phyloP scores from a whole-genome alignment of 2,329 filamentous ascomycete species.

The Phyllosticta citribraziliensis region DNA sequence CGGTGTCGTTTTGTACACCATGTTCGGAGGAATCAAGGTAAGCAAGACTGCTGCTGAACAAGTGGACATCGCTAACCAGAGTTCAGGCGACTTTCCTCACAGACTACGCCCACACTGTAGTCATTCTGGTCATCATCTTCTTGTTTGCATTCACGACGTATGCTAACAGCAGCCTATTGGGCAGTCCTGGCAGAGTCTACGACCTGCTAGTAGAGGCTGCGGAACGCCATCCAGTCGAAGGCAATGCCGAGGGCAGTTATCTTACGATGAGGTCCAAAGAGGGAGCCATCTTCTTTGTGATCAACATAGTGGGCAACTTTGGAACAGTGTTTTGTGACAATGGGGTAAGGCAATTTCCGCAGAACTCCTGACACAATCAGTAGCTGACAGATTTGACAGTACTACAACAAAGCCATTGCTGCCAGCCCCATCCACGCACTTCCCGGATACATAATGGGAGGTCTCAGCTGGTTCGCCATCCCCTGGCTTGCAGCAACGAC shows the following conservation, averaged over 20 bases:
- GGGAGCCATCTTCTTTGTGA: conserved; percentile 82
- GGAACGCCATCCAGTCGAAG: conserved; percentile 60
- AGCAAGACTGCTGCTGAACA: conserved; percentile 52
- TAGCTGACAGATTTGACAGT: background rate
- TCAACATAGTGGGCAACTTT: conserved; percentile 81
- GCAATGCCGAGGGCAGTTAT: conserved; percentile 74
- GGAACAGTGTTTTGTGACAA: conserved; percentile 79
- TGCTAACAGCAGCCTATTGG: conserved; percentile 60
- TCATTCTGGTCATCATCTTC: conserved; percentile 75
- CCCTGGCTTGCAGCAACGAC: conserved; percentile 85
- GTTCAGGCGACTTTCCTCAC: conserved; percentile 59
- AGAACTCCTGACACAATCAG: conserved; percentile 36
- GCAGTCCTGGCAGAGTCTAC: conserved; percentile 67
- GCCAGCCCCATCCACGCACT: conserved; percentile 77
- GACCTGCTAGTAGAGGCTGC: conserved; percentile 65
- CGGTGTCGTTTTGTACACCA: conserved; percentile 72
- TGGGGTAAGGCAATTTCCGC: conserved; percentile 20
- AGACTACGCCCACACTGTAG: conserved; percentile 85
- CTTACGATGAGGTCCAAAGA: conserved; percentile 76
- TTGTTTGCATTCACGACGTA: conserved; percentile 77
- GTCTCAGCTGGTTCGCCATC: conserved; percentile 85
- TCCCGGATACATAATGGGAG: conserved; percentile 79
- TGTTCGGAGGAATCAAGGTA: conserved; percentile 61
- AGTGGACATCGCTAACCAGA: no score
- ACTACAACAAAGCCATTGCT: conserved; percentile 86